Base-by-base conservation (phyloP, 2,329 filamentous ascomycete genomes). In the Chalaropsis ovoidea region DNA sequence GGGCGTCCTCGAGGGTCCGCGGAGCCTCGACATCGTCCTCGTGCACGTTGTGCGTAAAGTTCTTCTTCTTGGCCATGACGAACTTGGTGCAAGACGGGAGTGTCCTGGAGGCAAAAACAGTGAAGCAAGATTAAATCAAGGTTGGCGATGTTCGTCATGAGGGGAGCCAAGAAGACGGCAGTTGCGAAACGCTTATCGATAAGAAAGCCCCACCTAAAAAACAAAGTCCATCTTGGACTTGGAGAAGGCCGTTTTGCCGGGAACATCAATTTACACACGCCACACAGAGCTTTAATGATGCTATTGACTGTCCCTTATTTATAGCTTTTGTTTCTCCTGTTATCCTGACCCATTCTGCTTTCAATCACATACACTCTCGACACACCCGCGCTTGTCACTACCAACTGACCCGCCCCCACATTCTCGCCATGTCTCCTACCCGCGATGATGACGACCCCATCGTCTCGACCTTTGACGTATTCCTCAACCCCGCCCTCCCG, bases 381-480 rank as follows among this genome's bases (percentile, higher is more conserved):
- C 11, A 43, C 2, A 47, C 43, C 43, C 4, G 4, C 15, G 1
- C 43, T n/a, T 19, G n/a, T 19, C 4, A n/a, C 43, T 2, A 17
- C 15, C n/a, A 3, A 8, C 43, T 2, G 15, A 5, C 43, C 43
- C 15, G 4, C 15, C n/a, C 15, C 43, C 15, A n/a, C 42, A 43
- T 27, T 7, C 31, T n/a, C 31, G 61, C 61, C 35, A 69, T 69
- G 65, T 43, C 69, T 56, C 63, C 63, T 60, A 64, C 68, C 27
- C 65, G 72, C 60, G 72, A 75, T 54, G 81, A 85, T 60, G 75
- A 81, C 22, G 88, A 92, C 72, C 88, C 88, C 64, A 81, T 92
- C 69, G 80, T 87, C 64, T 81, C 85, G 52, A 85, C 82, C 68
- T 97, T 96, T 81, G 84, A 90, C 72, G 85, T 97, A 75, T 93